Evolutionary conservation across 2,329 filamentous ascomycete species (phyloP).

Genomic region (Fusarium sp.): DNA sequence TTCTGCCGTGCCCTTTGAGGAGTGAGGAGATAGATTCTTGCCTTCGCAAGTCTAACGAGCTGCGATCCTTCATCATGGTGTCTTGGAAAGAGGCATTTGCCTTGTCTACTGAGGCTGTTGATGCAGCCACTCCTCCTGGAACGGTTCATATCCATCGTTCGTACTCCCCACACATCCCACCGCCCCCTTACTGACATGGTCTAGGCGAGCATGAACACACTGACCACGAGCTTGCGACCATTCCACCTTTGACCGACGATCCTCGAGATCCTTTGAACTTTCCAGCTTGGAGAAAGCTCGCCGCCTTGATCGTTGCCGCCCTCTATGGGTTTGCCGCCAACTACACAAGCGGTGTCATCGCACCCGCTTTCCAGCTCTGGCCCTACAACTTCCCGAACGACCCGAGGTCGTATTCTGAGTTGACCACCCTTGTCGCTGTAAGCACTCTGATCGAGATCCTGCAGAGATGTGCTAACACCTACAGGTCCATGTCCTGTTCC

Average conservation of each 20-base stretch:
- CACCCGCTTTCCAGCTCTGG: constrained; percentile 50
- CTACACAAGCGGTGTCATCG: constrained; percentile 48
- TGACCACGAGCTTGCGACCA: background rate
- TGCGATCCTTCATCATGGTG: background rate
- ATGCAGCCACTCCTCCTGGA: constrained; percentile 22
- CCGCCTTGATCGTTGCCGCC: constrained; percentile 43
- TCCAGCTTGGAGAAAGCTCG: constrained; percentile 47
- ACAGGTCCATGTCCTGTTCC: constrained; percentile 49
- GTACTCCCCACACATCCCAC: background rate
- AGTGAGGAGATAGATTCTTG: background rate
- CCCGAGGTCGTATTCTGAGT: constrained; percentile 36
- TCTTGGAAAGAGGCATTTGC: constrained; percentile 21
- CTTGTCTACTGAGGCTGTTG: constrained; percentile 19
- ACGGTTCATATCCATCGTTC: constrained; percentile 22
- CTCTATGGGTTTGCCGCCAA: constrained; percentile 52
- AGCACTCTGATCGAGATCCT: background rate
- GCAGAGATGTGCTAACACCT: background rate
- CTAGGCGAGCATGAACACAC: constrained; percentile 19
- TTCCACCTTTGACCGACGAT: constrained; percentile 29
- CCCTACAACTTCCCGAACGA: constrained; percentile 45
- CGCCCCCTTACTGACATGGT: rapidly evolving
- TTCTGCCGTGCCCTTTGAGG: background rate
- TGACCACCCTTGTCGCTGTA: constrained; percentile 50
- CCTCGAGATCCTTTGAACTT: constrained; percentile 54
- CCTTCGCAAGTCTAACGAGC: background rate